Conservation (phyloP, 2,329 filamentous ascomycete genomes). For the Clarireedia monteithiana region DNA sequence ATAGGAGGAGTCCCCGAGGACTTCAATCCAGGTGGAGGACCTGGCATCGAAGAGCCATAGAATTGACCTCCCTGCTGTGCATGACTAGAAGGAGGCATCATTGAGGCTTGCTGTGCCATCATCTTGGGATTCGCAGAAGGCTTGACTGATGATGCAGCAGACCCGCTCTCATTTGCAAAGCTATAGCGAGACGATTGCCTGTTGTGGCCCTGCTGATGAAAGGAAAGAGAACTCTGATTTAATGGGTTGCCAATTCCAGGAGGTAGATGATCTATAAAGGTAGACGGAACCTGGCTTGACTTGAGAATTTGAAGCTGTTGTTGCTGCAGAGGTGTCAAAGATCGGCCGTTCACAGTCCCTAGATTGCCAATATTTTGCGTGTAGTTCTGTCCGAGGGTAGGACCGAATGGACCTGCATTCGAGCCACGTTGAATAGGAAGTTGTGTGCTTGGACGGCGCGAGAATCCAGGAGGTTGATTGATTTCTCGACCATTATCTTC, state of each 20-base stretch:
- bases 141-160: conserved; percentile 57
- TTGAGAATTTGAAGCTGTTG: conserved; percentile 55
- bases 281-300: conserved; percentile 28
- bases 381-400: conserved; percentile 41
- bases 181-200: conserved; percentile 82
- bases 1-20: conserved; percentile 89
- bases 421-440: conserved; percentile 65
- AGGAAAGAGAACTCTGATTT: conserved; percentile 40
- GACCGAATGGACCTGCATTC: conserved; percentile 45
- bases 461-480: conserved; percentile 36
- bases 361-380: conserved; percentile 43
- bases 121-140: conserved; percentile 70
- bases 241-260: conserved; percentile 42
- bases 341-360: conserved; percentile 56
- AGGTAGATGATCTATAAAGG: conserved; percentile 54
- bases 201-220: conserved; percentile 60
- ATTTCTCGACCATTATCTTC: conserved; percentile 54
- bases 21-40: conserved; percentile 90
- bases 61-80: conserved; percentile 59
- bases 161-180: conserved; percentile 70
- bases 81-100: conserved; percentile 58
- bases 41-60: conserved; percentile 79
- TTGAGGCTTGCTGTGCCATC: conserved; percentile 81
- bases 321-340: conserved; percentile 75
- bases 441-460: conserved; percentile 60